Evolutionary conservation across 1,284 basidiomycete species (phyloP), one percentile per base, ranked within the genome.

Genomic region (Austropuccinia psidii): DNA sequence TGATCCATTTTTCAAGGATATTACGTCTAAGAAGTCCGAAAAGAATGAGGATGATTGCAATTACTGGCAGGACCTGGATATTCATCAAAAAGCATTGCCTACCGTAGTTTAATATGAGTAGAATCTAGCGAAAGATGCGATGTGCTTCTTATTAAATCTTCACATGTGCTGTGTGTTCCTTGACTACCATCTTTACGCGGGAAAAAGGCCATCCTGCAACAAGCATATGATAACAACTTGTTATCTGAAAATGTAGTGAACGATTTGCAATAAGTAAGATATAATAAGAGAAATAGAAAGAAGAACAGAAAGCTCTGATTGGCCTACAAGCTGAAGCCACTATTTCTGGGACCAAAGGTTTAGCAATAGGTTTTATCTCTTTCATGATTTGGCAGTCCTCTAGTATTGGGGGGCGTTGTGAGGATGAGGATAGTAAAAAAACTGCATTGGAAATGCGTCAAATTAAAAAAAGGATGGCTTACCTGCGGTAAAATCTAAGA

Each of bases 341-440:
- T 24, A 70, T 70, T 50, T 70, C 67, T 39, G 67, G 67, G 9
- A 70, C 67, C 29, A 70, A 54, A 11, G 67, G 67, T 33, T 70
- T 70, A 17, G 67, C 67, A 15, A 70, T 70, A 24, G 67, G 67
- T 33, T 45, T 57, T 13, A 70, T 45, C 21, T 57, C 67, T 15
- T 60, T 45, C 67, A 70, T 70, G 55, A 70, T 70, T 35, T 60
- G 54, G 50, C 67, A 70, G 67, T 70, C 67, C 9, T 70, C 67
- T 70, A 39, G 17, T n/a, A 27, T 24, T 8, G 21, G n/a, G 7
- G 15, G 15, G 27, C 4, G 31, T 55, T 29, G 52, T 55, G 19
- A 21, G 50, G 11, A 52, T 55, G 15, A 19, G 27, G 2, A 15
- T 31, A 29, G 27, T 4, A 31, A 31, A 17, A 24, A 3, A 27